Conservation (phyloP, 768 basidiomycete genomes). For the Boletus pseudopeckii region DNA sequence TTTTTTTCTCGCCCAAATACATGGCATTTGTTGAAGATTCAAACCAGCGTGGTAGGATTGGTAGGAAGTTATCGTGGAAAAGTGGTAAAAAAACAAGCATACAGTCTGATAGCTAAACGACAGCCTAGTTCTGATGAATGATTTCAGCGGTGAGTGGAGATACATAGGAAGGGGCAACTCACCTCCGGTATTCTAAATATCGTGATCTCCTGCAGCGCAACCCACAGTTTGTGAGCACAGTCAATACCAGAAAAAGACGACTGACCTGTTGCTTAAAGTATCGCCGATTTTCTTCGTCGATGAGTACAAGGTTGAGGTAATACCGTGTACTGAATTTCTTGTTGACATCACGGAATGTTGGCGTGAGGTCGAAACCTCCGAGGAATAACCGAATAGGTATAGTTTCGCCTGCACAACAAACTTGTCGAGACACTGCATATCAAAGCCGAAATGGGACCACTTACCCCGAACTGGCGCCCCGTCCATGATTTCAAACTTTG, state of each 20-base stretch:
- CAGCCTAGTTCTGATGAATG: conserved; percentile 34
- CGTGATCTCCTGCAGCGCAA: conserved; percentile 65
- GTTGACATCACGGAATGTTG: conserved; percentile 98
- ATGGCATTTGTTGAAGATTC: conserved; percentile 2
- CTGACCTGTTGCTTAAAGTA: conserved; percentile 95
- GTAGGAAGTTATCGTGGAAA: background rate
- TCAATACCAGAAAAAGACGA: background rate
- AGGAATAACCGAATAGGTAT: conserved; percentile 98
- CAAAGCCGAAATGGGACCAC: conserved; percentile 9
- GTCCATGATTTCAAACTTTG: conserved; percentile 99
- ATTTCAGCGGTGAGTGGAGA: background rate
- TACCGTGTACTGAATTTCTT: conserved; percentile 98
- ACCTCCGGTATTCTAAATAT: conserved; percentile 89
- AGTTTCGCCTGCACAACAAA: conserved; percentile 72
- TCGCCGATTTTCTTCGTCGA: conserved; percentile 96
- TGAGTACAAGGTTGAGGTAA: conserved; percentile 94
- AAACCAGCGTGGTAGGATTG: background rate
- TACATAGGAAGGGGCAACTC: conserved; percentile 15
- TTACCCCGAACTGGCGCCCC: conserved; percentile 93
- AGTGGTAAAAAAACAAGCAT: conserved; percentile 5
- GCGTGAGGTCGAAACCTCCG: conserved; percentile 96
- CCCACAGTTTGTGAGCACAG: background rate
- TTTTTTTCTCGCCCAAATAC: background rate
- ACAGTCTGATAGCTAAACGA: conserved; percentile 1
- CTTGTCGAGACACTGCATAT: background rate